Conservation (phyloP, 176 grass and related monocot species). For the Alopecurus myosuroides region DNA sequence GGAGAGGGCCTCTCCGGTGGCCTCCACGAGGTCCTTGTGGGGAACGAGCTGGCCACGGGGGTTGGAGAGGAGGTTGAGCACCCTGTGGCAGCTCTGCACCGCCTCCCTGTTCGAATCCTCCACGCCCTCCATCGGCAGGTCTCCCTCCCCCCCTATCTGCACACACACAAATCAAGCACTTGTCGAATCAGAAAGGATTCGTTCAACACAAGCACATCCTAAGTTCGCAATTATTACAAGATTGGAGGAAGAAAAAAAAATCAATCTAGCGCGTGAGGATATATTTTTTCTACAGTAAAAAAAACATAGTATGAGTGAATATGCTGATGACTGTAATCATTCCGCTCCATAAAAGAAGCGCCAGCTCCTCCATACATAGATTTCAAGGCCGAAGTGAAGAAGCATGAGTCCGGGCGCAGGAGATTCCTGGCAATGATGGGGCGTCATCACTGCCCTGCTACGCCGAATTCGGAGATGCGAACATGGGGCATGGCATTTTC, state of each 20-base stretch:
- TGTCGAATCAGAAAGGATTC: not conserved
- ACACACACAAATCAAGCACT: not conserved
- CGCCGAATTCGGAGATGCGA: constrained; percentile 27
- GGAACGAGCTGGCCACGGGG: constrained; percentile 45
- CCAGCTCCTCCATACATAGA: constrained; percentile 11
- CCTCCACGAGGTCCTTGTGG: constrained; percentile 49
- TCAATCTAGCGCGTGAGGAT: not conserved
- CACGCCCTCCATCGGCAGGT: constrained; percentile 58
- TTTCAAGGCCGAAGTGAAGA: constrained; percentile 13
- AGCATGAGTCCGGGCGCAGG: not conserved
- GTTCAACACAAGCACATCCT: not conserved
- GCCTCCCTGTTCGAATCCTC: constrained; percentile 67
- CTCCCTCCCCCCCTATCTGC: constrained; percentile 22
- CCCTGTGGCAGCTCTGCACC: constrained; percentile 68
- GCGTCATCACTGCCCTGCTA: not conserved
- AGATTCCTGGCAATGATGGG: constrained; percentile 35
- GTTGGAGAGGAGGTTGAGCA: constrained; percentile 64
- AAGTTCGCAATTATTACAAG: not conserved
- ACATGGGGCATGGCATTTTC: constrained; percentile 19
- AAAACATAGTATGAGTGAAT: not conserved
- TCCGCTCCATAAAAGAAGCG: constrained; percentile 8
- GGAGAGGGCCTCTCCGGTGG: constrained; percentile 56
- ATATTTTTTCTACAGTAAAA: not conserved
- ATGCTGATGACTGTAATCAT: constrained; percentile 30
- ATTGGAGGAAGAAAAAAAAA: not conserved